phyloP scores from a whole-genome alignment of 1,284 basidiomycete genomes.

The Abortiporus biennis region DNA sequence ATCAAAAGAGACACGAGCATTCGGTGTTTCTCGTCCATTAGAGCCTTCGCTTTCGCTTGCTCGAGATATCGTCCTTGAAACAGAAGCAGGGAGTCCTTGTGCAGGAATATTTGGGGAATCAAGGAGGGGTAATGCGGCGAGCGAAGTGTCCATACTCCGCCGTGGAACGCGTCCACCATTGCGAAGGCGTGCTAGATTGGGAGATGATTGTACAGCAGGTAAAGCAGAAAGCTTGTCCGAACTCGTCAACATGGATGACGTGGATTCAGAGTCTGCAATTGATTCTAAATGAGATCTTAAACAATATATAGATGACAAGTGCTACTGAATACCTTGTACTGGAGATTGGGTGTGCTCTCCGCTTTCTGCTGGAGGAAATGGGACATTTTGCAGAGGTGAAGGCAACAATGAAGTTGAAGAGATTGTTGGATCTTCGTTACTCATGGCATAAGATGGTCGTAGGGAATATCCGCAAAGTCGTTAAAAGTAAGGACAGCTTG shows the following conservation, averaged over 20 bases:
- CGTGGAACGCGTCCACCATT: conserved; percentile 16
- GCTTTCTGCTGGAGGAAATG: too few species aligned
- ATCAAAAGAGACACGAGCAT: conserved; percentile 36
- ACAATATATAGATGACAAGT: too few species aligned
- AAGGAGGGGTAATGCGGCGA: conserved; percentile 19
- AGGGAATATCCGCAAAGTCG: too few species aligned
- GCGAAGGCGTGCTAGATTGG: conserved; percentile 22
- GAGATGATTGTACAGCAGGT: conserved; percentile 26
- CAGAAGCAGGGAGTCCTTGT: conserved; percentile 13
- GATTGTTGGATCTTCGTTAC: too few species aligned
- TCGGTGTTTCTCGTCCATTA: conserved; percentile 22
- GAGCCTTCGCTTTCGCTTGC: conserved; percentile 26
- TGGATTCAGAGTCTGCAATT: conserved; percentile 24
- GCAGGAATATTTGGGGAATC: conserved; percentile 17
- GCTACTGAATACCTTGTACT: too few species aligned
- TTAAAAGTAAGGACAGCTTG: too few species aligned
- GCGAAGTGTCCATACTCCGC: conserved; percentile 21
- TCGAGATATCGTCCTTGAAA: too few species aligned
- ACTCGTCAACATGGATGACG: conserved; percentile 27
- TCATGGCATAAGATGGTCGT: too few species aligned
- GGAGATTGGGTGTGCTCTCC: too few species aligned
- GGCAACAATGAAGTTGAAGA: too few species aligned
- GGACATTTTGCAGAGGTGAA: too few species aligned
- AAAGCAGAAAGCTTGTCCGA: conserved; percentile 35
- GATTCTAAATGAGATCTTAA: too few species aligned